phyloP scores from a whole-genome alignment of 495 filamentous ascomycete genomes.

The Daldinia loculata region DNA sequence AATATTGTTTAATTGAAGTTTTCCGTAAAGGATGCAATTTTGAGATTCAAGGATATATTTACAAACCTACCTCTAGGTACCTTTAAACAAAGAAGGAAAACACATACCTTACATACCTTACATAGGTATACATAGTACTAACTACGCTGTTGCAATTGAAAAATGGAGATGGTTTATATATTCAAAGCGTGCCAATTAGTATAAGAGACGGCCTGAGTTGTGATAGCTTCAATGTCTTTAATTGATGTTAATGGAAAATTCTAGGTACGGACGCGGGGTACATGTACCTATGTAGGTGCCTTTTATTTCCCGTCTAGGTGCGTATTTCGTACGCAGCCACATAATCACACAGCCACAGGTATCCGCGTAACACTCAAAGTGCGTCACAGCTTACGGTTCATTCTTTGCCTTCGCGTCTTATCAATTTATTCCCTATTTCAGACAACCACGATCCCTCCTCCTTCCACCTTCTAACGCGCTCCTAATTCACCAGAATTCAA shows the following conservation, averaged over 20 bases:
- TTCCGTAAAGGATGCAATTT: not conserved
- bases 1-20: not conserved
- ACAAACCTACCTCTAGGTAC: not conserved
- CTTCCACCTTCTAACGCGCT: not conserved
- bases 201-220: not conserved
- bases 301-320: no score
- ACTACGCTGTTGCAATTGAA: no score
- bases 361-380: not conserved
- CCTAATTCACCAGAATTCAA: not conserved
- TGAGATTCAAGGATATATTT: not conserved
- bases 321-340: not conserved
- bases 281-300: not conserved
- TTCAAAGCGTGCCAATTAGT: not conserved
- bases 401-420: not conserved
- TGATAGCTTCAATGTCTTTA: not conserved
- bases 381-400: not conserved
- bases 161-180: not conserved
- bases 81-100: not conserved
- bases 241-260: no score
- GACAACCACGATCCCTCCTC: not conserved
- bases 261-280: not conserved
- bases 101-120: not conserved
- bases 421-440: not conserved
- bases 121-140: no score
- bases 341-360: not conserved